Evolutionary conservation across 1,284 basidiomycete species (phyloP).

Genomic region (Apiotrichum mycotoxinovorans): DNA sequence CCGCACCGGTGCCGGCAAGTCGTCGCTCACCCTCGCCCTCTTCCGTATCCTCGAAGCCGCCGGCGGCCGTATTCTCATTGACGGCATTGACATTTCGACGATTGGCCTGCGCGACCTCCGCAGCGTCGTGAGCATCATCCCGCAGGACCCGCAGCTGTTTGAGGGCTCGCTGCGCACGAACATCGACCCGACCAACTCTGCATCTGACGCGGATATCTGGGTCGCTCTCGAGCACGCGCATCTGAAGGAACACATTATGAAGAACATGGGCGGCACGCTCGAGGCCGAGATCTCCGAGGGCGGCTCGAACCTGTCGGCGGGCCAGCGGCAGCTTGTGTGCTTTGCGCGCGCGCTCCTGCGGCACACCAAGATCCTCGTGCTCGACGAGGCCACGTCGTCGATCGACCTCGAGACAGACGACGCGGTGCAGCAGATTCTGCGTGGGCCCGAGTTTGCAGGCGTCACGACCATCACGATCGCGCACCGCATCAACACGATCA

Average conservation of each 20-base stretch:
- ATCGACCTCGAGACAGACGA: constrained; percentile 88
- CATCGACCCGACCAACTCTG: constrained; percentile 50
- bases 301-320: constrained; percentile 72
- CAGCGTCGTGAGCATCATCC: constrained; percentile 76
- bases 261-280: constrained; percentile 65
- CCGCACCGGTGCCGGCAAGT: constrained; percentile 86
- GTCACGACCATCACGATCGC: constrained; percentile 77
- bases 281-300: constrained; percentile 76
- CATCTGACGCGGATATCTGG: constrained; percentile 79
- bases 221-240: constrained; percentile 67
- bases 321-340: constrained; percentile 79
- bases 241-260: constrained; percentile 59
- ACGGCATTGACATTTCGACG: constrained; percentile 75
- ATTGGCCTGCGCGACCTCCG: constrained; percentile 73
- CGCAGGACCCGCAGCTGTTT: constrained; percentile 76
- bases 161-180: constrained; percentile 66
- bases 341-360: constrained; percentile 73
- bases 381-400: constrained; percentile 64
- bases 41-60: constrained; percentile 71
- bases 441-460: constrained; percentile 50
- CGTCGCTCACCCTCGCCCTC: constrained; percentile 61
- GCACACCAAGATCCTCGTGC: constrained; percentile 78
- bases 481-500: constrained; percentile 85
- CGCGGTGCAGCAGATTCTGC: constrained; percentile 53
- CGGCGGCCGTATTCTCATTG: constrained; percentile 73